A percentile compares a stretch with the other conserved stretches of the same genome.
Evolutionary conservation across 768 basidiomycete genomes (phyloP).

Genomic region (Mycena chlorophos): DNA sequence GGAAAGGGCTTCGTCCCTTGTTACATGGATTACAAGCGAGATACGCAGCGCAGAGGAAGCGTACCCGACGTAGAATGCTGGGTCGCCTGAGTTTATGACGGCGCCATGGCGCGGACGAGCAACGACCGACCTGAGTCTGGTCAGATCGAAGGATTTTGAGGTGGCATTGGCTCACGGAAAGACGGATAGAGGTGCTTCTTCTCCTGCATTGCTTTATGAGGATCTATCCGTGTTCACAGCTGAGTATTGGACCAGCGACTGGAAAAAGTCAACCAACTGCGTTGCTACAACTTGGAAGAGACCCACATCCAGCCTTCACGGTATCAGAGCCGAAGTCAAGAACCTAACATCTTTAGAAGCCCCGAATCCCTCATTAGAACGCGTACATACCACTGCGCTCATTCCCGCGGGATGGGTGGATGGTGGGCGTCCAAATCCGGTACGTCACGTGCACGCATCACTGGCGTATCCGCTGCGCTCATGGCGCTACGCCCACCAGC

Average conservation of each 20-base stretch:
- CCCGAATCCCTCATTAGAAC: no score
- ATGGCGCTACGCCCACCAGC: constrained; percentile 16
- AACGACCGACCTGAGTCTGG: background rate
- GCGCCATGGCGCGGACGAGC: background rate
- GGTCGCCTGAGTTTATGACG: background rate
- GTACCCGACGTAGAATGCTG: background rate
- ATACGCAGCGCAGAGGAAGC: background rate
- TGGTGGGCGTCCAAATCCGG: no score
- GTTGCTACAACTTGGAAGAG: background rate
- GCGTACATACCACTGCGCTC: no score
- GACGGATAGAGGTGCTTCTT: background rate
- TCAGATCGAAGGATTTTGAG: background rate
- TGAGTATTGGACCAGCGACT: background rate
- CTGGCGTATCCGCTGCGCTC: constrained; percentile 11
- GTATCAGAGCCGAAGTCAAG: background rate
- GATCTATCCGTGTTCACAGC: background rate
- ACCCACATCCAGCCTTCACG: background rate
- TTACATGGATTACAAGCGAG: background rate
- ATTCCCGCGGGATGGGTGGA: no score
- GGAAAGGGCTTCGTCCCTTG: background rate
- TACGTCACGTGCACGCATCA: no score
- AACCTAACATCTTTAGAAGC: no score
- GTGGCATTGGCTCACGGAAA: background rate
- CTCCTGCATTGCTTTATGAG: background rate
- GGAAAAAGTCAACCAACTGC: background rate